Base-by-base conservation (phyloP, 2,329 filamentous ascomycete species). In the Exserohilum rostratum region DNA sequence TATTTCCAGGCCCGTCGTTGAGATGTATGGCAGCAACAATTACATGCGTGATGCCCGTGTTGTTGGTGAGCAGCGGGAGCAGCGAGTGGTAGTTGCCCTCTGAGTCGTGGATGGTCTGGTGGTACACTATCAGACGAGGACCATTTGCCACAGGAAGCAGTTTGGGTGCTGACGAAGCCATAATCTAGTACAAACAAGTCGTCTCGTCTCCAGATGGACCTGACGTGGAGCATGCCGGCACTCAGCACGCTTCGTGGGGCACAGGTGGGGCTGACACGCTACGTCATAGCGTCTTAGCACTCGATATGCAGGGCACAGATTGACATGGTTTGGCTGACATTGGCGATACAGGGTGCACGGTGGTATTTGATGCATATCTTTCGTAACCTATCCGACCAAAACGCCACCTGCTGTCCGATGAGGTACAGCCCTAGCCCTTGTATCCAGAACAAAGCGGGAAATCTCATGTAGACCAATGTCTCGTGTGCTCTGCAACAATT, bases 1-100 rank as follows among this genome's bases (percentile, higher is more conserved):
- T 83, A 54, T 85, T 81, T 7, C 80, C 80, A 1, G 90, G 86
- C 5, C 83, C 80, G 31, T 79, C 79, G 73, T 95, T 93, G 64
- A 97, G 79, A 75, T 97, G 93, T 55, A 97, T 86, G 11, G 93
- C 92, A 5, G 90, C 91, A 44, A 97, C 78, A 64, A 96, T 93
- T 55, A 96, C 82, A 76, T 97, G 93, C 0, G 93, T 96, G 45
- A 86, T 76, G 7, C 84, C 83, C 5, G 85, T 87, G 58, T 82
- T 79, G 57, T 85, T 80, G 35, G 80, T 79, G 49, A 87, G 71
- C 37, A 89, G 78, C 0, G 87, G 87, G 0, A 88, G 79, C 58
- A 89, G 78, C 5, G 86, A 87, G 57, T 88, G 80, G 60, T 84
- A 83, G 29, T 77, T 78, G 46, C 81, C 79, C 54, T 82, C 75